Evolutionary conservation across 352 stramenopile species (phyloP).

Genomic region (Pythium coloratum): DNA sequence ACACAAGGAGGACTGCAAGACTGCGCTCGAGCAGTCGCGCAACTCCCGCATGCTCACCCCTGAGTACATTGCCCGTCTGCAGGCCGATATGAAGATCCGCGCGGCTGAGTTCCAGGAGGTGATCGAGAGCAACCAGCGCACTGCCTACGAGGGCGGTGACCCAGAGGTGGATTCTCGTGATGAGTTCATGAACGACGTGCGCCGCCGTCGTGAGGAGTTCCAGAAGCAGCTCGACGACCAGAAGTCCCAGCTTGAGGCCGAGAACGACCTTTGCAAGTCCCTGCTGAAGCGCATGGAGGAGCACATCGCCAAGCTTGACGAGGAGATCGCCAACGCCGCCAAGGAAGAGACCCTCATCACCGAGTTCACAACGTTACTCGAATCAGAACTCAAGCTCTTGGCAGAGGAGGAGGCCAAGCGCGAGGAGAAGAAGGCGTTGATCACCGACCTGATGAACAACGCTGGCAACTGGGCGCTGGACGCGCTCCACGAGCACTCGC

Average conservation of each 20-base stretch:
- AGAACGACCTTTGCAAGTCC: constrained; percentile 79
- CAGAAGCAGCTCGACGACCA: constrained; percentile 85
- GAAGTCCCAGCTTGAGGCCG: constrained; percentile 66
- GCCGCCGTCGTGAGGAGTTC: constrained; percentile 71
- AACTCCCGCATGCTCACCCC: constrained; percentile 76
- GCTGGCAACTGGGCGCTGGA: constrained; percentile 87
- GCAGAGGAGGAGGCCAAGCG: constrained; percentile 82
- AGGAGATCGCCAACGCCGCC: constrained; percentile 73
- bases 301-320: constrained; percentile 77
- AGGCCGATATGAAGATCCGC: constrained; percentile 87
- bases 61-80: constrained; percentile 81
- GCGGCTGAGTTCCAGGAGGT: constrained; percentile 71
- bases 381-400: constrained; percentile 75
- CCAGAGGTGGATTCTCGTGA: constrained; percentile 76
- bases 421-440: constrained; percentile 86
- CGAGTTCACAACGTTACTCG: constrained; percentile 72
- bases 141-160: constrained; percentile 70
- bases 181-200: constrained; percentile 89
- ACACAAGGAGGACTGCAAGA: constrained; percentile 84
- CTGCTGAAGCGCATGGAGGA: constrained; percentile 82
- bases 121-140: constrained; percentile 86
- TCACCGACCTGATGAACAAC: constrained; percentile 86
- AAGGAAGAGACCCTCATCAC: constrained; percentile 70
- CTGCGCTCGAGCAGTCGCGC: constrained; percentile 65
- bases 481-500: constrained; percentile 81